Base-by-base conservation (phyloP, 305 asterid genomes). In the Solanum hybrid region DNA sequence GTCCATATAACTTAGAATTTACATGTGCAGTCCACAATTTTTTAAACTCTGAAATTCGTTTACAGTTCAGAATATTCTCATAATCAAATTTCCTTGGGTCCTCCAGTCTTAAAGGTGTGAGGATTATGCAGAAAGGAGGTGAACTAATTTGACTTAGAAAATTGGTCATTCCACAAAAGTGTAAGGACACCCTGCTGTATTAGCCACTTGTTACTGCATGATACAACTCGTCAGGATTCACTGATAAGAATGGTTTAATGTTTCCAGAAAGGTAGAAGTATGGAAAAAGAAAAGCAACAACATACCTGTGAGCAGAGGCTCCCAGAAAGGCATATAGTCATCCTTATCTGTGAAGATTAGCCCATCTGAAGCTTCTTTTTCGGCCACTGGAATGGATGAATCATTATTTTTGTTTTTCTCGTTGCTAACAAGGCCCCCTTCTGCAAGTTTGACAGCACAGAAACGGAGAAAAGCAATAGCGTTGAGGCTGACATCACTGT, bases 391-490 rank as follows among this genome's bases (percentile, higher is more conserved):
- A 90, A 56, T 75, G 73, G 92, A 90, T 80, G 89, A 90, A 88
- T 90, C 94, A 89, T 93, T 92, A 87, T 93, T 95, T 88, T 91
- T 93, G 88, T 89, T 92, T 92, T 93, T 95, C 87, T 93, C 95
- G 46, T 92, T 93, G 92, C 95, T 94, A 92, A 93, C 94, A 92
- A 97, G 96, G 91, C 98, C 99, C 87, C 97, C 99, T 26, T 97
- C 99, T 60, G 99, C 98, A 86, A 97, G 97, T 96, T 96, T 97
- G 91, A 95, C 97, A 91, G 99, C 99, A 91, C 99, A 98, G 93
- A 95, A 98, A 89, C 99, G 98, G 89, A 98, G 98, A 92, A 98
- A 98, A 90, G 99, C 99, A 90, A 98, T 98, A 78, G 99, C 99
- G 89, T 98, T 98, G 94, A 98, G 98, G 95, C 99, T 96, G 85